These are phyloP conservation scores for Potentilla sterilis DNA, from an alignment of 306 rosid species.

Conservation along the genomic window DNA sequence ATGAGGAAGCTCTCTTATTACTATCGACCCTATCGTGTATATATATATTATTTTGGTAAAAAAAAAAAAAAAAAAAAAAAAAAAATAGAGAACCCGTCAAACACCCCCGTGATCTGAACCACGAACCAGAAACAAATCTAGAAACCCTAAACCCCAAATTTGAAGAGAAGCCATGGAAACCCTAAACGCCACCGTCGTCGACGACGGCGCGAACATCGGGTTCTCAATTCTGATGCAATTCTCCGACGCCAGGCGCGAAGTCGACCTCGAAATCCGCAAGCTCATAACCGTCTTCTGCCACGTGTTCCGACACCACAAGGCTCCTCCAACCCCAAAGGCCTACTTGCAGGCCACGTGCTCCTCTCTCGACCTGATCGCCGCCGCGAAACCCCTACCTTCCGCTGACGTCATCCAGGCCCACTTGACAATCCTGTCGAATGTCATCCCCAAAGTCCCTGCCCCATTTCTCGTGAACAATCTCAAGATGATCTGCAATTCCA, in stretches of 20 bases:
- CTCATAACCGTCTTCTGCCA: not conserved
- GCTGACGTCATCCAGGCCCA: not conserved
- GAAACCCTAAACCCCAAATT: too few relatives aligned
- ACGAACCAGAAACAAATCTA: too few relatives aligned
- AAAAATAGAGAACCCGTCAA: too few relatives aligned
- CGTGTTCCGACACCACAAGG: not conserved
- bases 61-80: too few relatives aligned
- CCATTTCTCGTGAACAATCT: not conserved
- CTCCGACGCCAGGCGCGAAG: not conserved
- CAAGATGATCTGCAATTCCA: not conserved
- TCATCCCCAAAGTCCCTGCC: not conserved
- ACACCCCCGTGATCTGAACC: too few relatives aligned
- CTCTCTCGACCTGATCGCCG: not conserved
- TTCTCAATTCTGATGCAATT: not conserved
- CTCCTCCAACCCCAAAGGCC: too few relatives aligned
- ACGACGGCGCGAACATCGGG: not conserved
- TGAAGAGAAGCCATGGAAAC: not conserved
- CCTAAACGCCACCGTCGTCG: too few relatives aligned
- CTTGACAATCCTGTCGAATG: not conserved
- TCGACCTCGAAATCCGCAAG: not conserved
- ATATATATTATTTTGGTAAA: too few relatives aligned
- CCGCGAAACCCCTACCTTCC: not conserved
- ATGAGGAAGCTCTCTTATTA: too few relatives aligned
- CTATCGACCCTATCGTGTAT: too few relatives aligned
- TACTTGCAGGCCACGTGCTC: too few relatives aligned